phyloP scores from a whole-genome alignment of 768 basidiomycete genomes.

The Mycena leptocephala region DNA sequence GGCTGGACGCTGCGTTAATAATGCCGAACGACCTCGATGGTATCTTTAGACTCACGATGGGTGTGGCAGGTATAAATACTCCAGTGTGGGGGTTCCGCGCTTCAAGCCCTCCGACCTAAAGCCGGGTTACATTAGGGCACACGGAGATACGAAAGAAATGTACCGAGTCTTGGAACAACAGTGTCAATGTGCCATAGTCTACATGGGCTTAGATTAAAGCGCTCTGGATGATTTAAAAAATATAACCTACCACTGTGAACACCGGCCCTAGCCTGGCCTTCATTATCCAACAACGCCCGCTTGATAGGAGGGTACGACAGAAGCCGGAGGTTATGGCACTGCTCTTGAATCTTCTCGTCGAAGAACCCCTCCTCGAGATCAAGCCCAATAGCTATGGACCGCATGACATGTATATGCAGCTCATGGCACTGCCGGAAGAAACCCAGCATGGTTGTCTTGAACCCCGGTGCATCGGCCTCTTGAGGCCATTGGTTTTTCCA shows the following conservation, averaged over 20 bases:
- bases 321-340: conserved; percentile 87
- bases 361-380: conserved; percentile 84
- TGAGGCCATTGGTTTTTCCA: conserved; percentile 90
- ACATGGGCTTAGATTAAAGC: background rate
- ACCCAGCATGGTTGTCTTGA: conserved; percentile 80
- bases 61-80: conserved; percentile 79
- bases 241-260: conserved; percentile 77
- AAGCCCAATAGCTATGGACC: conserved; percentile 88
- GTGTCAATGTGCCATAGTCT: conserved; percentile 89
- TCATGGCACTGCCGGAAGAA: conserved; percentile 84
- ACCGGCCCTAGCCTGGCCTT: conserved; percentile 87
- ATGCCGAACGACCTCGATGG: background rate
- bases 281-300: conserved; percentile 66
- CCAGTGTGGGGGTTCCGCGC: conserved; percentile 87
- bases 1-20: conserved; percentile 62
- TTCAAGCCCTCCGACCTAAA: conserved; percentile 84
- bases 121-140: background rate
- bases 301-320: conserved; percentile 88
- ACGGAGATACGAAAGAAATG: conserved; percentile 27
- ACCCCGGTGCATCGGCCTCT: conserved; percentile 73
- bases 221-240: background rate
- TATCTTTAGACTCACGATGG: conserved; percentile 70
- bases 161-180: conserved; percentile 86
- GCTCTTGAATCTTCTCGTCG: conserved; percentile 80
- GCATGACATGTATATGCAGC: conserved; percentile 85